phyloP scores from a whole-genome alignment of 768 basidiomycete genomes.

The Amanita rubescens region DNA sequence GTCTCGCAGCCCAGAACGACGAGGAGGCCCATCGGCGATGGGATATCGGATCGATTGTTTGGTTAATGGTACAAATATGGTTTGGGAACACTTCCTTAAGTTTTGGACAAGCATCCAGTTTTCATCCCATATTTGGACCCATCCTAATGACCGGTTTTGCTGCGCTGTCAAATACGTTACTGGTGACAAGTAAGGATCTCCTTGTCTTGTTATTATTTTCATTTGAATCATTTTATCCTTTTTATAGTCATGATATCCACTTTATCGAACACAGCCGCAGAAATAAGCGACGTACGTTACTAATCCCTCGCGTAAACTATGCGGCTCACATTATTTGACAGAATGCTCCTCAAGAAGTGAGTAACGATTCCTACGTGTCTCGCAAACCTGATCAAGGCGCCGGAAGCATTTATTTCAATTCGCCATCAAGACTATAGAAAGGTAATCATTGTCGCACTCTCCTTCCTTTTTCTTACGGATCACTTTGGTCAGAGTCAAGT shows the following conservation, averaged over 20 bases:
- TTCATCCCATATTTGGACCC: constrained; percentile 68
- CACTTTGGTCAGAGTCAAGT: constrained; percentile 57
- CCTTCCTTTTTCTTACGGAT: constrained; percentile 6
- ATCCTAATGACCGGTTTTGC: constrained; percentile 77
- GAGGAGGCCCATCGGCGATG: constrained; percentile 19
- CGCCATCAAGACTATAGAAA: constrained; percentile 82
- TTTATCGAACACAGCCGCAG: constrained; percentile 82
- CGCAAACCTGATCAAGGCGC: constrained; percentile 28
- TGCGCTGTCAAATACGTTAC: constrained; percentile 68
- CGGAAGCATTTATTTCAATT: constrained; percentile 79
- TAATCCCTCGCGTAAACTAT: not conserved
- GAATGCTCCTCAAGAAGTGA: constrained; percentile 44
- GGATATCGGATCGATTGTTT: constrained; percentile 52
- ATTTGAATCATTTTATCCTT: not conserved
- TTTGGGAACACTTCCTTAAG: constrained; percentile 69
- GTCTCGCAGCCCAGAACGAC: constrained; percentile 22
- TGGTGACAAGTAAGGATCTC: constrained; percentile 64
- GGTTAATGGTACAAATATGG: constrained; percentile 86
- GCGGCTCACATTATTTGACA: constrained; percentile 10
- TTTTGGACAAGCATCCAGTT: constrained; percentile 48
- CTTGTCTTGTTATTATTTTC: not conserved
- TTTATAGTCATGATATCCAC: constrained; percentile 76
- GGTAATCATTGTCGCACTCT: constrained; percentile 34
- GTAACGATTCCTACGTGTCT: constrained; percentile 19
- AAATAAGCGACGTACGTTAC: constrained; percentile 55